Base-by-base conservation (phyloP, 371 early-diverging fungal species). In the Polyrhizophydium stewartii region DNA sequence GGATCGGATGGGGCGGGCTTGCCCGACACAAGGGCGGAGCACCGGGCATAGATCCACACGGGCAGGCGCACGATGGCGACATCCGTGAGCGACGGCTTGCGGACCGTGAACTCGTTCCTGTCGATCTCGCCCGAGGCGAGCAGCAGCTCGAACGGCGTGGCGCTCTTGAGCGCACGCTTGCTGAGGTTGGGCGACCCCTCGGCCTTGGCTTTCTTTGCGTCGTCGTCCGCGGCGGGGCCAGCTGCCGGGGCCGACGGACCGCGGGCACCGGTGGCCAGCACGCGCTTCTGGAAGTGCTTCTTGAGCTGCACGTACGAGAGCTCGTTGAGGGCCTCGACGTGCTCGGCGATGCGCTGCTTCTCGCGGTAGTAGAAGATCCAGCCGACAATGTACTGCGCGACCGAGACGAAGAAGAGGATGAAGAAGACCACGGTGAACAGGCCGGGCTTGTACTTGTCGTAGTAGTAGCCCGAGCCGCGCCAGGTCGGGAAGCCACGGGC, bases 381-480 rank as follows among this genome's bases (percentile, higher is more conserved):
- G 13, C 53, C 58, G n/a, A 64, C 66, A 6, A 71, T 43, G 66
- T 72, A 77, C 59, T 78, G 78, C 19, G 64, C 68, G 43, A 73
- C 55, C 31, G 64, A 65, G 25, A 71, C 66, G 32, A 64, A 60
- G 21, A 68, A 9, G 9, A 69, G 35, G 47, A 73, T 16, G 41
- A 75, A 56, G 35, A 68, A 28, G 25, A 68, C n/a, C 49, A 75
- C 64, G 49, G 61, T 62, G 16, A 53, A 45, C 38, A 75, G 27
- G 1, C 71, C 66, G 16, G 78, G 78, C 66, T 67, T 69, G 66
- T 67, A 78, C 46, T 67, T 68, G 40, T 65, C 58, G 53, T 66
- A 68, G 55, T 41, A 71, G 65, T 74, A 79, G 31, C 73, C 72
- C 16, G 68, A 71, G 21, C 76, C 76, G 27, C 78, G 60, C 62